Conservation (phyloP, 2,329 filamentous ascomycete genomes). For the Diaporthe velutina region DNA sequence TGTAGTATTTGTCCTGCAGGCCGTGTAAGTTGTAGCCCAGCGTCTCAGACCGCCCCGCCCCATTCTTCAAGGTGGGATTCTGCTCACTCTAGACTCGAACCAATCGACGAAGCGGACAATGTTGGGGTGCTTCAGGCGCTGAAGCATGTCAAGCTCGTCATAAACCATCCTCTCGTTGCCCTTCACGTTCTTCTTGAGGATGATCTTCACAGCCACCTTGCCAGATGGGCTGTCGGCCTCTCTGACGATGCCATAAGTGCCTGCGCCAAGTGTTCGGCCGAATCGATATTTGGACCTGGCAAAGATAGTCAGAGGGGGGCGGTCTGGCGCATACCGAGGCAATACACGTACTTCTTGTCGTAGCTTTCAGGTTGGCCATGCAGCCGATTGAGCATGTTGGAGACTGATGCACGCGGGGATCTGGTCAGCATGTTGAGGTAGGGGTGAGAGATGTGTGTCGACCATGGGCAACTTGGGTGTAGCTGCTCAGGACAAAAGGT, state of each 20-base stretch:
- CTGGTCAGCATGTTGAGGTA: conserved; percentile 36
- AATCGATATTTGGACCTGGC: conserved; percentile 87
- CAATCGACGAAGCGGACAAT: conserved; percentile 98
- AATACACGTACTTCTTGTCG: conserved; percentile 86
- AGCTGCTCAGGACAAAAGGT: conserved; percentile 13
- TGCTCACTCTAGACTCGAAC: conserved; percentile 93
- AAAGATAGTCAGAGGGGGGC: conserved; percentile 37
- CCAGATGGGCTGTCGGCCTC: conserved; percentile 89
- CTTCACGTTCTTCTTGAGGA: conserved; percentile 98
- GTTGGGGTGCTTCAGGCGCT: conserved; percentile 90
- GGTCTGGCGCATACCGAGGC: conserved; percentile 40
- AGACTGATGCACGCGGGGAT: conserved; percentile 65
- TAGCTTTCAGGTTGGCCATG: conserved; percentile 98
- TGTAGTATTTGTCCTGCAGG: conserved; percentile 96
- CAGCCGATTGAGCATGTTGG: conserved; percentile 93
- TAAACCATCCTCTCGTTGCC: conserved; percentile 99
- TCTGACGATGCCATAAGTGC: conserved; percentile 97
- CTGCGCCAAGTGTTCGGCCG: conserved; percentile 92
- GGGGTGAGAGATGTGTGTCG: conserved; percentile 1
- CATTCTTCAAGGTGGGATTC: not conserved
- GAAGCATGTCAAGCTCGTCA: conserved; percentile 94
- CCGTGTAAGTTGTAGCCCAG: conserved; percentile 33
- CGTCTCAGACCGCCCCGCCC: not conserved
- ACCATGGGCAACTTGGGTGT: not conserved
- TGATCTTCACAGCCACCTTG: conserved; percentile 97